Evolutionary conservation across 192 early-diverging fungal species (phyloP).

Genomic region (Podila horticola): DNA sequence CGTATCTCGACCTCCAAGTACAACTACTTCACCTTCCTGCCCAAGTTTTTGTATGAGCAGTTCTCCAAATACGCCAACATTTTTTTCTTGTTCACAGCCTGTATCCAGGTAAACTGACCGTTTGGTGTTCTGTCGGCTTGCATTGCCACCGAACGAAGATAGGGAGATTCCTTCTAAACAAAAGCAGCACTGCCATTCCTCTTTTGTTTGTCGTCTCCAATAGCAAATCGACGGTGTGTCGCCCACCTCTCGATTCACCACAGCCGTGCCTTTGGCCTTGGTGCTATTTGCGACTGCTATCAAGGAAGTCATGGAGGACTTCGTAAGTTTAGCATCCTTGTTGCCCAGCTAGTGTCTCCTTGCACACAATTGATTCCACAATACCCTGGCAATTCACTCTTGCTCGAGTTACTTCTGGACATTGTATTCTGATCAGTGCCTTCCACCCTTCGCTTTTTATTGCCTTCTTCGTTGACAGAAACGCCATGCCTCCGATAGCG

Average conservation of each 20-base stretch:
- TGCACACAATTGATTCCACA: neutral
- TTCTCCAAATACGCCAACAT: conserved; percentile 99
- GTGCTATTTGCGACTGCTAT: conserved; percentile 90
- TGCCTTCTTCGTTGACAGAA: conserved; percentile 51
- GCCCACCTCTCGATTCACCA: conserved; percentile 91
- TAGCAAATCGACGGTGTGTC: conserved; percentile 96
- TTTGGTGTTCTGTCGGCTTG: conserved; percentile 8
- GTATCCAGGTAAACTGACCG: conserved; percentile 78
- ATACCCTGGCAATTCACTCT: neutral
- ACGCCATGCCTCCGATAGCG: conserved; percentile 78
- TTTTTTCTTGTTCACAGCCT: conserved; percentile 98
- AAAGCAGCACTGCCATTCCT: neutral
- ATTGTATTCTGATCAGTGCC: neutral
- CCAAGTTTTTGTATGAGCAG: conserved; percentile 97
- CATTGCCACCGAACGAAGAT: no score
- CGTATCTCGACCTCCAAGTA: conserved; percentile 97
- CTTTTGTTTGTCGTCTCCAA: neutral
- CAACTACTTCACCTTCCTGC: conserved; percentile 90
- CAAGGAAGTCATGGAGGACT: conserved; percentile 96
- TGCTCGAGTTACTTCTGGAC: neutral
- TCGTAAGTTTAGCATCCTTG: conserved; percentile 47
- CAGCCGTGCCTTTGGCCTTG: conserved; percentile 83
- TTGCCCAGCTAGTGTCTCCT: neutral
- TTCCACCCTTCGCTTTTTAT: conserved; percentile 2
- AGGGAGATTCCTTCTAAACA: no score